Conservation (phyloP, 495 filamentous ascomycete species). For the Aspergillus ellipticus region DNA sequence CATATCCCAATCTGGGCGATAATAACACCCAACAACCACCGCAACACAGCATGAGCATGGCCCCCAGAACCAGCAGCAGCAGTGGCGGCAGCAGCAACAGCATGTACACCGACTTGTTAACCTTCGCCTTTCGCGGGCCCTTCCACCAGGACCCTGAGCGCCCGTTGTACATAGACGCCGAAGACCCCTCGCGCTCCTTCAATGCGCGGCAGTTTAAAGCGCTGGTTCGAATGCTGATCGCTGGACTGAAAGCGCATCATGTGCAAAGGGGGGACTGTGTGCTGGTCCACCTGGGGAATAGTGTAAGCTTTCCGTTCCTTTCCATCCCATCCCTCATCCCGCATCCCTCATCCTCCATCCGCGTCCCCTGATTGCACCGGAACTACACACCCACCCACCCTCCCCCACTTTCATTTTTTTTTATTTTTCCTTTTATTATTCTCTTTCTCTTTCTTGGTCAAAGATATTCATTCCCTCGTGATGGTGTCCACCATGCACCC, state of each 20-base stretch:
- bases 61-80: background rate
- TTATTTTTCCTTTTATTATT: slow-evolving; percentile 8
- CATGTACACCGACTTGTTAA: slow-evolving; percentile 39
- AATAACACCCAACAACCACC: slow-evolving; percentile 14
- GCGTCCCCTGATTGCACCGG: slow-evolving; percentile 16
- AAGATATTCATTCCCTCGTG: background rate
- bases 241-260: slow-evolving; percentile 52
- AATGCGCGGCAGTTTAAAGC: slow-evolving; percentile 47
- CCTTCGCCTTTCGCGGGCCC: slow-evolving; percentile 37
- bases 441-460: background rate
- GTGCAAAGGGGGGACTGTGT: slow-evolving; percentile 56
- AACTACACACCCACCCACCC: slow-evolving; percentile 2
- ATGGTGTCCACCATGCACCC: background rate
- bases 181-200: slow-evolving; percentile 50
- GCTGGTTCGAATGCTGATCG: slow-evolving; percentile 49
- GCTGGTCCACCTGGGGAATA: slow-evolving; percentile 59
- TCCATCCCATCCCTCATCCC: too few relatives aligned
- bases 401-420: background rate
- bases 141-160: slow-evolving; percentile 32
- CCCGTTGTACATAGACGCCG: slow-evolving; percentile 56
- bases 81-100: background rate
- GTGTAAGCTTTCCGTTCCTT: slow-evolving; percentile 34
- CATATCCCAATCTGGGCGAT: slow-evolving; percentile 17
- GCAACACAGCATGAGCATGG: background rate
- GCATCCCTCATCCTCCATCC: background rate